Conservation (phyloP, 768 basidiomycete genomes). For the Kwoniella sp. region DNA sequence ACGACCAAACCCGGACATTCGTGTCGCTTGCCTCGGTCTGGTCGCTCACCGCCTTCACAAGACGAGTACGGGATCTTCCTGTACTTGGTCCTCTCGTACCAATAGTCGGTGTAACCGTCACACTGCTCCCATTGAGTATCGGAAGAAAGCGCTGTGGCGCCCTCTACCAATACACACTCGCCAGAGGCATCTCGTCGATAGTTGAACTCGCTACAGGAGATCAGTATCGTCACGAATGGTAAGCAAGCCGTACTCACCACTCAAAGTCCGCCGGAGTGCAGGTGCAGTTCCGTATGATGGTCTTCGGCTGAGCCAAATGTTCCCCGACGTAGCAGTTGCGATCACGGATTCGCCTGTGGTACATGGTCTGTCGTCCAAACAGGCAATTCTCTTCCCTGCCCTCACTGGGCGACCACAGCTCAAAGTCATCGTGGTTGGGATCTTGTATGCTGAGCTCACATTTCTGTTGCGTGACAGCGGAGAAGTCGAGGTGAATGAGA, state of each 20-base stretch:
- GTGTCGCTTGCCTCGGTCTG: constrained; percentile 70
- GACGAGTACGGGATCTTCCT: constrained; percentile 84
- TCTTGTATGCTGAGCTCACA: constrained; percentile 68
- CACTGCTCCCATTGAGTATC: constrained; percentile 51
- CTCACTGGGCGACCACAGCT: constrained; percentile 92
- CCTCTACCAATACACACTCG: constrained; percentile 72
- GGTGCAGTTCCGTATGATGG: constrained; percentile 64
- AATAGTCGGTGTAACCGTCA: constrained; percentile 57
- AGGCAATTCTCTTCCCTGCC: constrained; percentile 80
- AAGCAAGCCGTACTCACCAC: constrained; percentile 60
- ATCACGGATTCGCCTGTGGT: constrained; percentile 77
- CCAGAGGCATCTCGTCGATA: constrained; percentile 64
- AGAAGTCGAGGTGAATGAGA: constrained; percentile 84
- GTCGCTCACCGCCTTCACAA: constrained; percentile 75
- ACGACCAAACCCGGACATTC: constrained; percentile 68
- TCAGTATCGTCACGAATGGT: not conserved
- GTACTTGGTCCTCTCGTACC: constrained; percentile 91
- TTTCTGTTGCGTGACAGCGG: constrained; percentile 64
- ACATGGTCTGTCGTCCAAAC: constrained; percentile 88
- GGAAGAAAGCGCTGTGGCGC: constrained; percentile 58
- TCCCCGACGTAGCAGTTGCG: constrained; percentile 79
- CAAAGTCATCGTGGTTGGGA: constrained; percentile 84
- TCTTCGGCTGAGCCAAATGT: constrained; percentile 57
- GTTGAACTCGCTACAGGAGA: constrained; percentile 79
- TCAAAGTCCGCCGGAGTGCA: constrained; percentile 81